Conservation (phyloP, 306 rosid species). For the Prunus persica region Prunus_persica_NCBIv2 NC_034016.1:526501-527000, state of each 20-base stretch:
- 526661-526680: background rate
- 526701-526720: background rate
- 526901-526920: background rate
- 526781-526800: background rate
- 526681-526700: background rate
- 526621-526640: background rate
- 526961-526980: background rate
- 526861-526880: background rate
- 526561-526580: background rate
- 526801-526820: background rate
- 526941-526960: background rate
- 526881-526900: background rate
- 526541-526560: background rate
- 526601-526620: background rate
- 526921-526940: background rate
- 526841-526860: background rate
- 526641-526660: too few relatives aligned
- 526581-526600: background rate
- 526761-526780: background rate
- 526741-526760: background rate
- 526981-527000: background rate
- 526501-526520: background rate
- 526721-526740: background rate
- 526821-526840: background rate
- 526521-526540: background rate